Percentiles rank a stretch among this genome's conserved stretches.
These are phyloP conservation scores for Casuarina equisetifolia DNA, from an alignment of 306 rosid genomes.

Conservation along the genomic window DNA sequence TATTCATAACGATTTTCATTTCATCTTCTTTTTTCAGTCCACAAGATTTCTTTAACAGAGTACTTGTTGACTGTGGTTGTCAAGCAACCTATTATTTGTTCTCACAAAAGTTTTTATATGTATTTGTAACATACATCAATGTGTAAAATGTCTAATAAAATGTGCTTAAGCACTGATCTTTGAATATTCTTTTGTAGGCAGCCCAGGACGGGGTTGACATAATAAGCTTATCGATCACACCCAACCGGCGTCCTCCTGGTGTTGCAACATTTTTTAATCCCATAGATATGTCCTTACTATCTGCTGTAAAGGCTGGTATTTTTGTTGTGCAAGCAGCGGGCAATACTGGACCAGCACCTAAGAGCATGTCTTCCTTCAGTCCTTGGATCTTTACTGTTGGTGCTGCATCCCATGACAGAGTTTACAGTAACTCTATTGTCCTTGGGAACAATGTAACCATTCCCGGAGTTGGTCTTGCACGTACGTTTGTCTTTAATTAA, in stretches of 20 bases:
- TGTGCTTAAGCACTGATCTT: constrained; percentile 13
- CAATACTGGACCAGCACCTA: constrained; percentile 95
- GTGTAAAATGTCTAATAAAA: not conserved
- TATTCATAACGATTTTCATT: constrained; percentile 5
- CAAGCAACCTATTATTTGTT: not conserved
- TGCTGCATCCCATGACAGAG: constrained; percentile 85
- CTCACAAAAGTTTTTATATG: not conserved
- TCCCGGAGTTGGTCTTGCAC: constrained; percentile 87
- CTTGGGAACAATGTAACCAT: constrained; percentile 86
- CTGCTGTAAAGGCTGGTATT: constrained; percentile 90
- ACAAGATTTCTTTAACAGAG: not conserved
- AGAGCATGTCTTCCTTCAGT: constrained; percentile 92
- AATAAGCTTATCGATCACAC: constrained; percentile 86
- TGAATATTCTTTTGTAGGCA: constrained; percentile 53
- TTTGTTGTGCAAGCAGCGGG: constrained; percentile 99
- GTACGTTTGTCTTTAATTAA: constrained; percentile 47
- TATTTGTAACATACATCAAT: constrained; percentile 11
- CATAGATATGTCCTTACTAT: constrained; percentile 90
- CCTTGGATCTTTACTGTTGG: constrained; percentile 97
- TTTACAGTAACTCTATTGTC: constrained; percentile 69
- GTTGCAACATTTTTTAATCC: constrained; percentile 95
- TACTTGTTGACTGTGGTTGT: not conserved
- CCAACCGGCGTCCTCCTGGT: constrained; percentile 97
- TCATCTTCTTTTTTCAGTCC: not conserved
- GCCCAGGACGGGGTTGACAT: constrained; percentile 96